Conservation (phyloP, 305 asterid genomes). For the Fraxinus sp. region DNA sequence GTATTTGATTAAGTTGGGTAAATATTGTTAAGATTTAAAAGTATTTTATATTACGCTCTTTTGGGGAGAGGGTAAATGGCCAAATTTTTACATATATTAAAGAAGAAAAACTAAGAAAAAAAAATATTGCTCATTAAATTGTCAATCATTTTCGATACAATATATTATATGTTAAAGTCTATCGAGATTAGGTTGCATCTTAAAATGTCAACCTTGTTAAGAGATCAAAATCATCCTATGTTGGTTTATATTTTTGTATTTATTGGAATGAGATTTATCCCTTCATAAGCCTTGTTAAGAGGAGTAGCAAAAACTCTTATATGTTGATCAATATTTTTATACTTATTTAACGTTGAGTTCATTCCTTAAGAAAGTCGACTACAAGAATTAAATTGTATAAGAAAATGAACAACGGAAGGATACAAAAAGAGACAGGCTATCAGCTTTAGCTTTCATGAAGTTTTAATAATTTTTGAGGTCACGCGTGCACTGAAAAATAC, state of each 20-base stretch:
- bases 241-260: no score
- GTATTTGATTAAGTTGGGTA: neutral
- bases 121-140: no score
- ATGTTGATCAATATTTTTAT: no score
- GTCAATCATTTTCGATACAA: neutral
- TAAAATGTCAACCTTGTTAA: no score
- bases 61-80: neutral
- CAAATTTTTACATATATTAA: neutral
- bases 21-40: neutral
- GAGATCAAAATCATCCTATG: no score
- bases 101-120: neutral
- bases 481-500: constrained; percentile 30
- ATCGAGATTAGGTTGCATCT: neutral
- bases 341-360: neutral
- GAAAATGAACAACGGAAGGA: neutral
- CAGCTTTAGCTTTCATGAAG: constrained; percentile 15
- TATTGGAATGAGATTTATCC: no score
- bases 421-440: neutral
- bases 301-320: neutral
- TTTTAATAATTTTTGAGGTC: constrained; percentile 7
- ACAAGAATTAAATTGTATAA: neutral
- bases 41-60: neutral
- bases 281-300: no score
- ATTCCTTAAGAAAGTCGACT: neutral
- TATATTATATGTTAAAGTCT: no score